These are phyloP conservation scores for Starmerella kuoi DNA, from an alignment of 805 yeast species.

Conservation along the genomic window DNA sequence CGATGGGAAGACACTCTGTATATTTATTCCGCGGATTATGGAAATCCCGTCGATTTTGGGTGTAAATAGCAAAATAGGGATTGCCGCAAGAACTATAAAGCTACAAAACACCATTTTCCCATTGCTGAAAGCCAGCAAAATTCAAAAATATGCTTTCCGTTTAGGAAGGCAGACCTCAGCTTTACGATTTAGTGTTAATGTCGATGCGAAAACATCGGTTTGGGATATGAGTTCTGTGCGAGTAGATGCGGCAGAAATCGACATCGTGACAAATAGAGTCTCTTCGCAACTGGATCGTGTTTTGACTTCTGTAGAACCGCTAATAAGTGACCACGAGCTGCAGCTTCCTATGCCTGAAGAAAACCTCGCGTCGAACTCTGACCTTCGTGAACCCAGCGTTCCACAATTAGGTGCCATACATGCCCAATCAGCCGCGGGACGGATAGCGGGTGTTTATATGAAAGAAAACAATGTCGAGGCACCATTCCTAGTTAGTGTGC, in stretches of 20 bases:
- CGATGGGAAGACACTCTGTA: slow-evolving; percentile 1
- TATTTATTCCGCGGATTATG: slow-evolving; percentile 5
- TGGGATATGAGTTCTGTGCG: slow-evolving; percentile 2
- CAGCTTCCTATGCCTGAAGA: slow-evolving; percentile 5
- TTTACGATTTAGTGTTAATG: slow-evolving; percentile 4
- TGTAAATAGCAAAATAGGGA: neutral
- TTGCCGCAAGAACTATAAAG: slow-evolving; percentile 4
- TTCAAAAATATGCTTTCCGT: neutral
- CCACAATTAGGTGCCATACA: neutral
- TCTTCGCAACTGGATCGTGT: neutral
- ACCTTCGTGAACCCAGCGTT: neutral
- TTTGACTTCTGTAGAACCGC: slow-evolving; percentile 6
- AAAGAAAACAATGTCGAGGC: slow-evolving; percentile 1
- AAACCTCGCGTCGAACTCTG: neutral
- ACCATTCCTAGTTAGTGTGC: slow-evolving; percentile 5
- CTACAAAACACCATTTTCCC: neutral
- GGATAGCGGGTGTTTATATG: slow-evolving; percentile 11
- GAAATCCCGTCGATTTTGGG: slow-evolving; percentile 2
- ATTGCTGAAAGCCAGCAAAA: neutral
- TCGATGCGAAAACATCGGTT: neutral
- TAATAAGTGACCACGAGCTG: slow-evolving; percentile 15
- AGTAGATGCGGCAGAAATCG: slow-evolving; percentile 1
- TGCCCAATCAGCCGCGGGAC: slow-evolving; percentile 15
- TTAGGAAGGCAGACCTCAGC: slow-evolving; percentile 7
- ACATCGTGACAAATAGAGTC: neutral